phyloP scores from a whole-genome alignment of 2,329 filamentous ascomycete species.

The Dothiorella sarmentorum region DNA sequence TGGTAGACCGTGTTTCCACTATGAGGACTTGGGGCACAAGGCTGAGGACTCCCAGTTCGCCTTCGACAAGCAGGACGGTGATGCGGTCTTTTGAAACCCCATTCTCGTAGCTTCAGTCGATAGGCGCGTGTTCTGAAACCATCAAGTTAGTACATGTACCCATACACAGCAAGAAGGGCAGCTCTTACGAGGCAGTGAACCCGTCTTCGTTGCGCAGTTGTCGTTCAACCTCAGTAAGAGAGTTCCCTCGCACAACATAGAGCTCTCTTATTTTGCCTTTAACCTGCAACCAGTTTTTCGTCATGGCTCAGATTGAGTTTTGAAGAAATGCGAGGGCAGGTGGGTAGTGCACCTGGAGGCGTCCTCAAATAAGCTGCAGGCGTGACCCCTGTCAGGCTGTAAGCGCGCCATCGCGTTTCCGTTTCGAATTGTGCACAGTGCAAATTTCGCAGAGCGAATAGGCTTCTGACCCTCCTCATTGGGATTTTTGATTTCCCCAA shows the following conservation, averaged over 20 bases:
- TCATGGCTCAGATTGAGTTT: not conserved
- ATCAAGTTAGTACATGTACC: not conserved
- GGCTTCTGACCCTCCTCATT: no score
- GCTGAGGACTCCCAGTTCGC: no score
- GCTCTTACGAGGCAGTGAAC: slow-evolving; percentile 9
- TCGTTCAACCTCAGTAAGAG: not conserved
- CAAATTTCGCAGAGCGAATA: no score
- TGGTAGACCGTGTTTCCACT: no score
- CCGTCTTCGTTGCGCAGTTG: not conserved
- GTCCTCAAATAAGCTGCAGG: not conserved
- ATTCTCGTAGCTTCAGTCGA: slow-evolving; percentile 12
- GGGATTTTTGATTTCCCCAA: no score
- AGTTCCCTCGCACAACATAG: slow-evolving; percentile 4
- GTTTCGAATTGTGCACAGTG: not conserved
- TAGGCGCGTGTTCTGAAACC: slow-evolving; percentile 1
- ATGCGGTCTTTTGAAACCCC: slow-evolving; percentile 6
- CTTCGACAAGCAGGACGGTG: not conserved
- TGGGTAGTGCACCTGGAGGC: not conserved
- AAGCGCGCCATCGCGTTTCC: not conserved
- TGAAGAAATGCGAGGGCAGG: not conserved
- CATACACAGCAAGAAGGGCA: no score
- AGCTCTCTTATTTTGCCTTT: not conserved
- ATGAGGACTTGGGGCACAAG: not conserved
- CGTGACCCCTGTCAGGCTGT: not conserved
- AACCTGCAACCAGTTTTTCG: slow-evolving; percentile 14